These are phyloP conservation scores for Colletotrichum sansevieriae DNA, from an alignment of 2,329 filamentous ascomycete species.

Conservation along the genomic window DNA sequence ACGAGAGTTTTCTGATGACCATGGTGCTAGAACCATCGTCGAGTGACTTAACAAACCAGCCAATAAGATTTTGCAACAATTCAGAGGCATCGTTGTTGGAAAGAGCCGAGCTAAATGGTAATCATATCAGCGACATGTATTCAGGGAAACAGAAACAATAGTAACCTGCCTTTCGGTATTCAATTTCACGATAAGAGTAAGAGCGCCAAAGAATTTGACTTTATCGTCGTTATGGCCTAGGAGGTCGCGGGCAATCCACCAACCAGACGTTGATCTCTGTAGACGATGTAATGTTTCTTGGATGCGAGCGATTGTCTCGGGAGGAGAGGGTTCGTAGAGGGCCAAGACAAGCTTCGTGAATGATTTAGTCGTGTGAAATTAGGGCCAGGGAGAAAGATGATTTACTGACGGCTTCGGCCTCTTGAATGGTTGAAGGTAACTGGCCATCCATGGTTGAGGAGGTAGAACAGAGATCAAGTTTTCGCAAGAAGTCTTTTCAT, in stretches of 20 bases:
- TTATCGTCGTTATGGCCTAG: slow-evolving; percentile 77
- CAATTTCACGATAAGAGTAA: slow-evolving; percentile 94
- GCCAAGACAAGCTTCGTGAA: slow-evolving; percentile 60
- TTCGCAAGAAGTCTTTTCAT: slow-evolving; percentile 1
- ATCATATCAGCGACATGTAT: neutral
- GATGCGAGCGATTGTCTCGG: slow-evolving; percentile 61
- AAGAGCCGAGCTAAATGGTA: slow-evolving; percentile 59
- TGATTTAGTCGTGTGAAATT: neutral
- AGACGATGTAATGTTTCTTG: slow-evolving; percentile 84
- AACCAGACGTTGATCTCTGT: slow-evolving; percentile 84
- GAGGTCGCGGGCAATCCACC: slow-evolving; percentile 85
- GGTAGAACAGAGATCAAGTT: neutral
- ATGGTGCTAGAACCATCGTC: slow-evolving; percentile 66
- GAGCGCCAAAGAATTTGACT: slow-evolving; percentile 90
- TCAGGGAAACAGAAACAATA: neutral
- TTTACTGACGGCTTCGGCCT: slow-evolving; percentile 40
- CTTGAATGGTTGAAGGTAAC: slow-evolving; percentile 32
- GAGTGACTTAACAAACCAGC: slow-evolving; percentile 71
- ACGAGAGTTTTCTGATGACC: slow-evolving; percentile 80
- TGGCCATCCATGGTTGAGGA: slow-evolving; percentile 32
- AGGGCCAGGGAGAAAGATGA: neutral
- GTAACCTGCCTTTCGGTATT: slow-evolving; percentile 81
- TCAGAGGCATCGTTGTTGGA: slow-evolving; percentile 69
- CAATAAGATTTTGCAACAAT: slow-evolving; percentile 71
- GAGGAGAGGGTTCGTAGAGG: slow-evolving; percentile 65